Evolutionary conservation across 495 filamentous ascomycete genomes (phyloP).

Genomic region (Tuber indicum): DNA sequence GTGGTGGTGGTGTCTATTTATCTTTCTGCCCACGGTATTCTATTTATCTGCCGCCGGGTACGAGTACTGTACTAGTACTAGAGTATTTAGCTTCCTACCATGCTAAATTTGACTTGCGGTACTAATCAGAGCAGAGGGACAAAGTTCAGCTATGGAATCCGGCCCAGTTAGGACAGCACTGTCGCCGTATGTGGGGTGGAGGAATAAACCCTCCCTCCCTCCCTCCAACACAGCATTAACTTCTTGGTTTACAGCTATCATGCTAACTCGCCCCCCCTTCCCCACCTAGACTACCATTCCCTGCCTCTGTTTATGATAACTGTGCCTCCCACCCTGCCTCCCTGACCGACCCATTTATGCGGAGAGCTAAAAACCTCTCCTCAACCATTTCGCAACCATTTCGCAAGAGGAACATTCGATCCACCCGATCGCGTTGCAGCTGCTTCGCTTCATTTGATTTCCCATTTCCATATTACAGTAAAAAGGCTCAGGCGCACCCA

Average conservation of each 20-base stretch:
- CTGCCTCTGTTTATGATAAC: neutral
- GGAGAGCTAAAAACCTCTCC: neutral
- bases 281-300: neutral
- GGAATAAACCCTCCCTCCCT: neutral
- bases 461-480: neutral
- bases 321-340: neutral
- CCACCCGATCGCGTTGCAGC: slow-evolving; percentile 2
- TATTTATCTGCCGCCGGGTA: neutral
- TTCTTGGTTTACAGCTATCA: neutral
- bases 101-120: neutral
- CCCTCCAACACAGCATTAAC: neutral
- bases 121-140: neutral
- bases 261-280: neutral
- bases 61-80: no score
- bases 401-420: neutral
- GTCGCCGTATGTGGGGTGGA: neutral
- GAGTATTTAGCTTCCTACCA: neutral
- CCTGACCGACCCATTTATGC: neutral
- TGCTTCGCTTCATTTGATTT: neutral
- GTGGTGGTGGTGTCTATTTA: neutral
- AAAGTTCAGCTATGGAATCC: neutral
- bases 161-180: neutral
- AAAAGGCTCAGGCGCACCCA: neutral
- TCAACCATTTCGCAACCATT: neutral
- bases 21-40: neutral